Evolutionary conservation across 2,329 filamentous ascomycete species (phyloP), one percentile per base, ranked within the genome.

Genomic region (Tolypocladium capitatum): DNA sequence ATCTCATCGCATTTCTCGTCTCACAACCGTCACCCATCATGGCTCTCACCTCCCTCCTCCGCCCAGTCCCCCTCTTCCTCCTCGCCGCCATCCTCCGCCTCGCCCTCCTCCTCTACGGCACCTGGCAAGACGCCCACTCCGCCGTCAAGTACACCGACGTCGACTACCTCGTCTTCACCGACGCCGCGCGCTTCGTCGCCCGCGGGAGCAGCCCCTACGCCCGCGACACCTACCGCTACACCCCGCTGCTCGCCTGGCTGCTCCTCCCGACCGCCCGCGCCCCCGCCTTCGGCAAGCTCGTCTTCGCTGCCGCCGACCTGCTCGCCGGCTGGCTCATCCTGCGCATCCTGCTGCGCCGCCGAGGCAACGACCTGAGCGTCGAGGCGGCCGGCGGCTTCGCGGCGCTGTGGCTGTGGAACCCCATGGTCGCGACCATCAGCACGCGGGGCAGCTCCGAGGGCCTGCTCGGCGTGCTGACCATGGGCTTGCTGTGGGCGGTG

Each of bases 131-230:
- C 68, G 83, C 87, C 51, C 76, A 90, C 68, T 94, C 89, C 8
- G 83, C 91, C 14, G 70, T 98, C 61, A 97, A 97, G 69, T 98
- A 97, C 72, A 98, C 92, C 46, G 92, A 98, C 68, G 96, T 98
- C 58, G 92, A 98, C 73, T 98, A 98, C 68, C 81, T 89, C 54
- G 92, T 98, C 64, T 98, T 98, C 72, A 97, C 92, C 44, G 91
- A 97, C 64, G 92, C 92, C 27, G 80, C 92, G 2, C 84, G 86
- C 54, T 91, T 85, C 65, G 67, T 87, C 40, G 69, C 81, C 4
- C 70, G 67, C n/a, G 78, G 78, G 4, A 68, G 70, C 43, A 86
- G 86, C 0, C 92, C 92, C 2, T 98, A 98, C 64, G 76, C 78
- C 36, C 81, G 92, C 47, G 91, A 92, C 60, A 98, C 92, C 0